Conservation (phyloP, 2,329 filamentous ascomycete species). For the Xylaria sp. region DNA sequence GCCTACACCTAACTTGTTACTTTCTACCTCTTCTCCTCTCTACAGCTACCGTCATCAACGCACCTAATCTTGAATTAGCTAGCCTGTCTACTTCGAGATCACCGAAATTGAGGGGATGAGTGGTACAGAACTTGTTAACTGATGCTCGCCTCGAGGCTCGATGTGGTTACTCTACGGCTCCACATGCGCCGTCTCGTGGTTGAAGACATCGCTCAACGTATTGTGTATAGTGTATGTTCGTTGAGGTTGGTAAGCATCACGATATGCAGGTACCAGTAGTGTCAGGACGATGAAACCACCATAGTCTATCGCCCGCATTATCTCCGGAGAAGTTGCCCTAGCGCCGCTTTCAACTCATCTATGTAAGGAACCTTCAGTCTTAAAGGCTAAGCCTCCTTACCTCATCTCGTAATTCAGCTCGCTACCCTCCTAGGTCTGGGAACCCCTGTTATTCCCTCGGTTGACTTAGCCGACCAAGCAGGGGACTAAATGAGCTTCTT, state of each 20-base stretch:
- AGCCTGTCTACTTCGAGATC: neutral
- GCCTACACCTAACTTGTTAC: neutral
- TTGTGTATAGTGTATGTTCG: too few species aligned
- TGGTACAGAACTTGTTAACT: neutral
- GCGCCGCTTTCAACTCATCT: constrained; percentile 1
- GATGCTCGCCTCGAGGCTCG: neutral
- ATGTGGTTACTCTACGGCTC: neutral
- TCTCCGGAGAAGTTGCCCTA: constrained; percentile 18
- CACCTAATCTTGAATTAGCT: neutral
- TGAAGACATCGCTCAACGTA: neutral
- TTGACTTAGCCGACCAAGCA: constrained; percentile 18
- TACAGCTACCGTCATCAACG: neutral
- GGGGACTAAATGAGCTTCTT: neutral
- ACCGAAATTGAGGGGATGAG: neutral
- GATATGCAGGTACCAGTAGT: constrained; percentile 4
- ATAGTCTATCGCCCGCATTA: constrained; percentile 13
- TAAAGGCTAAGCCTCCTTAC: constrained; percentile 25
- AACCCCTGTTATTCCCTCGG: constrained; percentile 25
- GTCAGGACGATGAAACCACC: constrained; percentile 19
- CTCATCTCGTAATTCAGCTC: constrained; percentile 15
- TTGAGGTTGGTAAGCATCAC: constrained; percentile 4
- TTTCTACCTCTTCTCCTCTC: neutral
- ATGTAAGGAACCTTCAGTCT: constrained; percentile 2
- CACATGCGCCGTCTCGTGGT: constrained; percentile 1
- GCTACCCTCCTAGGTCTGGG: neutral